phyloP scores from a whole-genome alignment of 2,329 filamentous ascomycete species.

The Alternaria sp. region DNA sequence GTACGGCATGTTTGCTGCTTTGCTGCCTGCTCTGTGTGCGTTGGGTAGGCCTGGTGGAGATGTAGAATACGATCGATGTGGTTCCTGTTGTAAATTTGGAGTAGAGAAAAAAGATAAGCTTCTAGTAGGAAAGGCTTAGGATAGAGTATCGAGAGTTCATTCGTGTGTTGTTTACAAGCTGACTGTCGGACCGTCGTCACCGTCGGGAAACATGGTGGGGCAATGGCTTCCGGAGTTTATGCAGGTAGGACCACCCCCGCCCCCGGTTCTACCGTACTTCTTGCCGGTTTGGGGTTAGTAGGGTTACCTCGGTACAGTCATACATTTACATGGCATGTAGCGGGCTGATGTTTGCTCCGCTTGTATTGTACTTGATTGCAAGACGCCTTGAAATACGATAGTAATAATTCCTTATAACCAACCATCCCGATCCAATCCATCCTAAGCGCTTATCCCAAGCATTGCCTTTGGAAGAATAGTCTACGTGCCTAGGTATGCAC shows the following conservation, averaged over 20 bases:
- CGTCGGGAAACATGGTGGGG: background rate
- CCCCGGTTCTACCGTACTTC: background rate
- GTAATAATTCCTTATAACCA: background rate
- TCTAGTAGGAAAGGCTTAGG: no score
- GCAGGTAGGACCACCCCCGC: background rate
- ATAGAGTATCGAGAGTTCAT: no score
- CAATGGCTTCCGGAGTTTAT: background rate
- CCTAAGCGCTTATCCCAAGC: background rate
- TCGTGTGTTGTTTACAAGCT: background rate
- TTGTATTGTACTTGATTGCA: background rate
- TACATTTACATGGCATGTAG: background rate
- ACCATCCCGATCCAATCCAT: background rate
- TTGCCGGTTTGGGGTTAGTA: background rate
- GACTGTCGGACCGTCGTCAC: background rate
- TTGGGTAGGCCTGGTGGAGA: background rate
- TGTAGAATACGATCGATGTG: background rate
- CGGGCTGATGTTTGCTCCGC: background rate
- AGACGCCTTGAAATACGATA: background rate
- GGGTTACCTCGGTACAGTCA: background rate
- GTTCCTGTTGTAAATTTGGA: no score
- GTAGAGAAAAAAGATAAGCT: background rate
- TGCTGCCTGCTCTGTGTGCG: background rate
- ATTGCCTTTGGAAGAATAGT: background rate
- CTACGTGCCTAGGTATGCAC: background rate
- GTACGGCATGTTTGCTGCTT: conserved; percentile 61